These are phyloP conservation scores for Taphrina confusa DNA, from an alignment of 1,139 yeast genomes.

Conservation along the genomic window DNA sequence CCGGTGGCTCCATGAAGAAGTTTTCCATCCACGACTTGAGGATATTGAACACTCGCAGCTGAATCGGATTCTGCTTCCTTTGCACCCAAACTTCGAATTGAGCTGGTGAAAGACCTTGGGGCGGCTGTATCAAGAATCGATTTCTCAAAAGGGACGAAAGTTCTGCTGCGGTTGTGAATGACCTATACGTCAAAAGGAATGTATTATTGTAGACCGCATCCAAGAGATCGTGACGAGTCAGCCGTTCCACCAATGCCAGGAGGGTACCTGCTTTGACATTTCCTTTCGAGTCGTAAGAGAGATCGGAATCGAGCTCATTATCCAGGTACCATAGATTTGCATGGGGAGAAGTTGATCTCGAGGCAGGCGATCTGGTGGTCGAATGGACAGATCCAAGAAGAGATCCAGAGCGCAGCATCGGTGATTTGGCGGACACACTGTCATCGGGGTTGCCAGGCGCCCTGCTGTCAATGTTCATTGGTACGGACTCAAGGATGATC, in stretches of 20 bases:
- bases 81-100: slow-evolving; percentile 81
- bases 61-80: slow-evolving; percentile 64
- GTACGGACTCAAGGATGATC: slow-evolving; percentile 33
- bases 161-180: slow-evolving; percentile 70
- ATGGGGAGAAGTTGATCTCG: neutral
- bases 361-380: neutral
- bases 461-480: slow-evolving; percentile 30
- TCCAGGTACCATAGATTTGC: slow-evolving; percentile 65
- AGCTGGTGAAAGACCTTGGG: slow-evolving; percentile 81
- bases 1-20: slow-evolving; percentile 67
- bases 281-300: slow-evolving; percentile 72
- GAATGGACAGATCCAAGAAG: slow-evolving; percentile 42
- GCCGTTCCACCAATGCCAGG: slow-evolving; percentile 75
- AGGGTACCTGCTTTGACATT: slow-evolving; percentile 82
- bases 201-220: slow-evolving; percentile 72
- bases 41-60: slow-evolving; percentile 67
- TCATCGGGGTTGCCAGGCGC: slow-evolving; percentile 37
- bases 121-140: slow-evolving; percentile 75
- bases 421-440: slow-evolving; percentile 30
- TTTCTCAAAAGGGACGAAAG: slow-evolving; percentile 62
- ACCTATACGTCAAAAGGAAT: slow-evolving; percentile 71
- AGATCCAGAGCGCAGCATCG: slow-evolving; percentile 41
- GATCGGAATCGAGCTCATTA: slow-evolving; percentile 72
- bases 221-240: slow-evolving; percentile 73
- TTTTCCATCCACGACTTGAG: slow-evolving; percentile 71